Conservation (phyloP, 257 asterid genomes). For the Nicotiana tomentosiformis region DNA sequence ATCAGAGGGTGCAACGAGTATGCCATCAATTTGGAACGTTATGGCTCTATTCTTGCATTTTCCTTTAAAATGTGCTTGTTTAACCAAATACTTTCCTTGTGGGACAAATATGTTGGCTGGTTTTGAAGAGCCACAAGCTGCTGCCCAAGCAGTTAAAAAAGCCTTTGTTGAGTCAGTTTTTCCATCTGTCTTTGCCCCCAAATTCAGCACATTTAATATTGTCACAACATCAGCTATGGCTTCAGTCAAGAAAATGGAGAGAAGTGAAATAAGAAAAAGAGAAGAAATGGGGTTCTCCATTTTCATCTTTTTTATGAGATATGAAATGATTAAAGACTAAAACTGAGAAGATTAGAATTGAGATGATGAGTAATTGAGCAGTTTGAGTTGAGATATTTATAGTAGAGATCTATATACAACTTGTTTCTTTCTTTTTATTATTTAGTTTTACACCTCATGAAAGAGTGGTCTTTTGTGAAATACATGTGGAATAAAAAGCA, state of each 20-base stretch:
- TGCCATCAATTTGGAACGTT: neutral
- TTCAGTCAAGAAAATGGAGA: neutral
- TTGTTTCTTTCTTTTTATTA: neutral
- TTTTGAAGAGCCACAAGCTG: constrained; percentile 4
- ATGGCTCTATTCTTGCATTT: neutral
- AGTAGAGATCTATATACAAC: neutral
- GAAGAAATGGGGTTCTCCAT: neutral
- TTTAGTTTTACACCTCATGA: neutral
- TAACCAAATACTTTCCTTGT: neutral
- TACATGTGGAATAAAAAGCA: neutral
- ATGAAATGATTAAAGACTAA: neutral
- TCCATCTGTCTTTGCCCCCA: neutral
- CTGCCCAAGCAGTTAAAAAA: neutral
- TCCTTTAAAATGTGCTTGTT: neutral
- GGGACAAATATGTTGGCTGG: neutral
- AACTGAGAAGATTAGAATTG: neutral
- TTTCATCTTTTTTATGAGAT: neutral
- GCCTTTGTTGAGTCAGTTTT: neutral
- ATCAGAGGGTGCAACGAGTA: neutral
- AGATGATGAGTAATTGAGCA: neutral
- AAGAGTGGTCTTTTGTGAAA: neutral
- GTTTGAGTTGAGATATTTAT: neutral
- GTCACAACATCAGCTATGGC: neutral
- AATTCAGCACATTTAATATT: neutral
- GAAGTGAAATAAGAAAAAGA: neutral